phyloP scores from a whole-genome alignment of 1,284 basidiomycete species.

The Microbotryum violaceum region DNA sequence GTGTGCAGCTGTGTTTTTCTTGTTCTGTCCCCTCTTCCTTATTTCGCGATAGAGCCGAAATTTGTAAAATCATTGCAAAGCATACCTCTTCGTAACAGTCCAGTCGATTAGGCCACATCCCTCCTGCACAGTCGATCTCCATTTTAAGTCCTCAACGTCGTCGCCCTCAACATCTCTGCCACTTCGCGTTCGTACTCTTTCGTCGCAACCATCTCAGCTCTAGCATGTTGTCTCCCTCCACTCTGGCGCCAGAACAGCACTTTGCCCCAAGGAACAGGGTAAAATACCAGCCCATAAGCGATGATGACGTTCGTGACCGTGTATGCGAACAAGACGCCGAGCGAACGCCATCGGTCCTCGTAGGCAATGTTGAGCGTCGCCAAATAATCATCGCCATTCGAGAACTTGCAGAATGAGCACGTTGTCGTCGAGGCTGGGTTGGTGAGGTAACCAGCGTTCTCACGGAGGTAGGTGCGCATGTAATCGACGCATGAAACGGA shows the following conservation, averaged over 20 bases:
- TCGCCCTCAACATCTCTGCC: constrained; percentile 1
- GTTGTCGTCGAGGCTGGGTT: constrained; percentile 54
- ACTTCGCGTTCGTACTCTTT: constrained; percentile 16
- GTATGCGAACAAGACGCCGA: constrained; percentile 22
- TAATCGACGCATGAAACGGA: constrained; percentile 16
- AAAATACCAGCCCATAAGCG: constrained; percentile 25
- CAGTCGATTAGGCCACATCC: no score
- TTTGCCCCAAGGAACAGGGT: constrained; percentile 7
- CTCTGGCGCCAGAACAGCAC: neutral
- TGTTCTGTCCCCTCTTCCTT: neutral
- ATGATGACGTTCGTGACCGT: constrained; percentile 20
- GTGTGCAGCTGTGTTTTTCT: neutral
- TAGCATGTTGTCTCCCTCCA: neutral
- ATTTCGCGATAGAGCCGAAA: neutral
- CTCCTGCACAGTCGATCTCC: no score
- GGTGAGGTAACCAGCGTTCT: constrained; percentile 68
- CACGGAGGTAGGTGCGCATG: constrained; percentile 25
- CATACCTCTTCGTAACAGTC: no score
- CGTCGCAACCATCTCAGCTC: constrained; percentile 16
- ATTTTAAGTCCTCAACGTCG: neutral
- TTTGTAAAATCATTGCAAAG: neutral
- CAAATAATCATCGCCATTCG: constrained; percentile 58
- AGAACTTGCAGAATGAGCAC: constrained; percentile 69
- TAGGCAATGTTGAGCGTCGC: constrained; percentile 21
- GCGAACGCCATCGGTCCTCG: constrained; percentile 18